phyloP scores from a whole-genome alignment of 1,139 yeast species.

The Yamadazyma diddensiae region DNA sequence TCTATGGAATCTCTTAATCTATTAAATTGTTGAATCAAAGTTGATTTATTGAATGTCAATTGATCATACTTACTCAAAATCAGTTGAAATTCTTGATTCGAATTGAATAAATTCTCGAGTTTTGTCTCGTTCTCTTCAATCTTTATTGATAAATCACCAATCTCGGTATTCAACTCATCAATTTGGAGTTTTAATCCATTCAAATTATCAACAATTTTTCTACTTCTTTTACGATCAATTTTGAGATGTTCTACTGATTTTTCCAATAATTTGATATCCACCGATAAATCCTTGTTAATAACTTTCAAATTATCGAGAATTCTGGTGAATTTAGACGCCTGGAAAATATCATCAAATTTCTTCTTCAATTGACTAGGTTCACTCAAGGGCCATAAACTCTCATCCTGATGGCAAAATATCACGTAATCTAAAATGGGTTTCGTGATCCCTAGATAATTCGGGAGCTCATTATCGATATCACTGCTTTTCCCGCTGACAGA shows the following conservation, averaged over 20 bases:
- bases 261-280: constrained; percentile 70
- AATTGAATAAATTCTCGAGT: constrained; percentile 63
- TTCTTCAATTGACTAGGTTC: constrained; percentile 89
- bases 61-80: constrained; percentile 64
- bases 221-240: constrained; percentile 72
- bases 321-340: constrained; percentile 89
- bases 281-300: constrained; percentile 72
- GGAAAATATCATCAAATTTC: constrained; percentile 93
- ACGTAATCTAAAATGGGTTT: constrained; percentile 87
- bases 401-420: constrained; percentile 97
- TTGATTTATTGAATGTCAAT: constrained; percentile 43
- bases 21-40: constrained; percentile 47
- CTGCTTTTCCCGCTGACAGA: constrained; percentile 81
- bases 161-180: constrained; percentile 45
- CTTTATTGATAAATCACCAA: constrained; percentile 45
- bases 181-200: constrained; percentile 42
- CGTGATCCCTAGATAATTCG: constrained; percentile 82
- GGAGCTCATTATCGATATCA: constrained; percentile 81
- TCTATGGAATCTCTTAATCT: constrained; percentile 47
- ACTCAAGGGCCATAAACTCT: constrained; percentile 92
- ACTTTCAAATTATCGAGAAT: constrained; percentile 78
- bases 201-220: constrained; percentile 50
- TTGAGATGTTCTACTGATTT: constrained; percentile 76
- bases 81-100: constrained; percentile 80
- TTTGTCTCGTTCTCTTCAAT: constrained; percentile 55